Evolutionary conservation across 345 rosid genomes (phyloP).

Genomic region (Salix brachista): DNA sequence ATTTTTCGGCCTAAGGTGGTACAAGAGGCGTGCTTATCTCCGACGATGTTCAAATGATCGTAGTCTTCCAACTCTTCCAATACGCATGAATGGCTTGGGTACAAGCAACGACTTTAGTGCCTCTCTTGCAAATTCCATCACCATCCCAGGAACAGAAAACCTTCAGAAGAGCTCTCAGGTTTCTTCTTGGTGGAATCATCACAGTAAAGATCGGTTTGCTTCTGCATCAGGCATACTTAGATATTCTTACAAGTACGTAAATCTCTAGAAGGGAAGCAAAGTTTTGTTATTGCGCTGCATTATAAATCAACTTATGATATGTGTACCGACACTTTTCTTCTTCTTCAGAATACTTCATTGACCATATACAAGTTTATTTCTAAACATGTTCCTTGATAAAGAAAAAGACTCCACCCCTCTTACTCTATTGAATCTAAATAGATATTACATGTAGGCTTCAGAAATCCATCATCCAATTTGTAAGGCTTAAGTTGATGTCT

Average conservation of each 20-base stretch:
- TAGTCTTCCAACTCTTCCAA: conserved; percentile 53
- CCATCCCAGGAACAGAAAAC: conserved; percentile 24
- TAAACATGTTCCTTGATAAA: not conserved
- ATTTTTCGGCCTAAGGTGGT: conserved; percentile 63
- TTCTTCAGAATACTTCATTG: conserved; percentile 2
- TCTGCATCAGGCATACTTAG: conserved; percentile 75
- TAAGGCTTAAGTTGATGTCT: not conserved
- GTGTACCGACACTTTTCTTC: not conserved
- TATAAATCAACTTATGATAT: not conserved
- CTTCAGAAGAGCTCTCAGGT: conserved; percentile 38
- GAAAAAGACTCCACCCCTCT: not conserved
- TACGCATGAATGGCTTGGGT: conserved; percentile 64
- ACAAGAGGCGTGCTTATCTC: conserved; percentile 47
- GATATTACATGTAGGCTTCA: not conserved
- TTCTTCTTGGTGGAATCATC: conserved; percentile 56
- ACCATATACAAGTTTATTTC: not conserved
- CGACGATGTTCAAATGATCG: conserved; percentile 48
- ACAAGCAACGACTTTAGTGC: conserved; percentile 69
- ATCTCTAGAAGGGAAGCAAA: conserved; percentile 2
- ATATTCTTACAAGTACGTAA: conserved; percentile 79
- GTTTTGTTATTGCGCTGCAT: not conserved
- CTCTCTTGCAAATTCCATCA: conserved; percentile 41
- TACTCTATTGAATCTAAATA: not conserved
- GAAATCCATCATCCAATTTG: not conserved
- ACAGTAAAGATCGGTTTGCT: conserved; percentile 55